Percentiles rank a stretch among this genome's conserved stretches.
Evolutionary conservation across 306 rosid genomes (phyloP).

Genomic region (Delonix regia): DNA sequence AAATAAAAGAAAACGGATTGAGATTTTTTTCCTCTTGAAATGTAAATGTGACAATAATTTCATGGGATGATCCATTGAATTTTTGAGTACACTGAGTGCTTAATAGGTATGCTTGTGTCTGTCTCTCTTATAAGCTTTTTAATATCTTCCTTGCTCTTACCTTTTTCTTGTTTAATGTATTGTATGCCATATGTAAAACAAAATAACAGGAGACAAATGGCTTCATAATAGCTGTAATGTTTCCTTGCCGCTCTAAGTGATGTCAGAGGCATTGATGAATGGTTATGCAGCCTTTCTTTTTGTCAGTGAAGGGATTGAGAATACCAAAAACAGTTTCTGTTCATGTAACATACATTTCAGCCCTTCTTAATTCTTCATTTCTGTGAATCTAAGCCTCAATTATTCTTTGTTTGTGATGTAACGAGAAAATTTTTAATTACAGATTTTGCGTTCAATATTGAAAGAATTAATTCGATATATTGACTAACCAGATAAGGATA

Average conservation of each 20-base stretch:
- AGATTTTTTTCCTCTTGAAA: neutral
- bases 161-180: neutral
- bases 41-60: neutral
- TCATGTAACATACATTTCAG: neutral
- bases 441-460: neutral
- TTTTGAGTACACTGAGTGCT: conserved; percentile 3
- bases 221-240: neutral
- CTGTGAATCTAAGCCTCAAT: neutral
- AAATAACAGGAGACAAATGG: neutral
- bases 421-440: neutral
- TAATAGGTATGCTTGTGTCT: neutral
- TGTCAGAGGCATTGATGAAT: neutral
- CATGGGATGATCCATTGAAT: conserved; percentile 14
- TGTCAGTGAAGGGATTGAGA: neutral
- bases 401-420: neutral
- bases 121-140: neutral
- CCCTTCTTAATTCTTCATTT: neutral
- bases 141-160: neutral
- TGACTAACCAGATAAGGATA: neutral
- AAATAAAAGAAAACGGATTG: neutral
- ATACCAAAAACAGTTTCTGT: neutral
- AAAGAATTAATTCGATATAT: neutral
- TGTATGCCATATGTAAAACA: neutral
- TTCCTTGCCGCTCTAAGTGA: conserved; percentile 3
- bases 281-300: neutral